Evolutionary conservation across 2,329 filamentous ascomycete genomes (phyloP), one percentile per base, ranked within the genome.

Genomic region (Colletotrichum gigasporum): DNA sequence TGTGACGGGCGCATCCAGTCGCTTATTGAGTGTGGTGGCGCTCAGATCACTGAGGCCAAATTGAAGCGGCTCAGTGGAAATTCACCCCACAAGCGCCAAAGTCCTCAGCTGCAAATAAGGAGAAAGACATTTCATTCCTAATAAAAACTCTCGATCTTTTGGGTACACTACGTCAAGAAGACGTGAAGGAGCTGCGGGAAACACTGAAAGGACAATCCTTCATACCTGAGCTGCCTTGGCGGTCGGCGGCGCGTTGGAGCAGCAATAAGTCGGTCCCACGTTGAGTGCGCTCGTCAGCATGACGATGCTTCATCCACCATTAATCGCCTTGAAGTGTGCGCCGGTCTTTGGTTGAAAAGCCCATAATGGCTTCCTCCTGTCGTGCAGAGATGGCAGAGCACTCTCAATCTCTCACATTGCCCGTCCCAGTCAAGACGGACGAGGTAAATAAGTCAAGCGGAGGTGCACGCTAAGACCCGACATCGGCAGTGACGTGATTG

Each of bases 401-500:
- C n/a, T n/a, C n/a, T n/a, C n/a, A n/a, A n/a, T n/a, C n/a, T n/a
- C n/a, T n/a, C n/a, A n/a, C n/a, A n/a, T n/a, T n/a, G n/a, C n/a
- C n/a, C n/a, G n/a, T n/a, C n/a, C n/a, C 6, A 30, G 10, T 37
- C 34, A 28, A 24, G 16, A 41, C 4, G 50, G 5, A 6, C 35
- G 24, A 53, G 50, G 24, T 44, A 44, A 18, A 44, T 34, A 54
- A 44, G 26, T 16, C 22, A n/a, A 26, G 41, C 7, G 41, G 20
- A 16, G 39, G 7, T 18, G 30, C 16, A 18, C 30, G 53, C 39
- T 28, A 35, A 44, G 30, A 53, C 47, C 61, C 61, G 61, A 64
- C 61, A 64, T 64, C 61, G 61, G 61, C 61, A 64, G 41, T 64
- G 61, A 61, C 56, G 55, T 61, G 61, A 60, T 64, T 61, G 47